Evolutionary conservation across 1,139 yeast genomes (phyloP), one percentile per base, ranked within the genome.

Genomic region (Lodderomyces oxycetoniae): DNA sequence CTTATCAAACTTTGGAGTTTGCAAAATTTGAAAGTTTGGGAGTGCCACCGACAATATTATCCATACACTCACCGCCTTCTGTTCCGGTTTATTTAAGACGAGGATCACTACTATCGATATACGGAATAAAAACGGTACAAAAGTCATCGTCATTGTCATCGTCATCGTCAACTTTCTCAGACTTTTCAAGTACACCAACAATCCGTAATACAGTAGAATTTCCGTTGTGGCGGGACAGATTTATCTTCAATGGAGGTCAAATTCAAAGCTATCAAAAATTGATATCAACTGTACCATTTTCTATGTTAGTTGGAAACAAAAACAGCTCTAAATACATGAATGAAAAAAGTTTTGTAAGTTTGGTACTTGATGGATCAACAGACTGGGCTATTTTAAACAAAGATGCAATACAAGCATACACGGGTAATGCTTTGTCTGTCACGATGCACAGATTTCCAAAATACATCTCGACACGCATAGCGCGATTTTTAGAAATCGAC

Each of bases 301-400:
- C 69, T 9, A 39, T 71, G 19, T 52, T 75, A 35, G 59, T 34
- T 22, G 42, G 63, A 25, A 41, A 55, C 16, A 34, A 40, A 19
- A 42, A 45, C 17, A 45, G 50, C 8, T 15, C 14, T 13, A 25
- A 19, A 12, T 7, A 6, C 3, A 12, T 20, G 5, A 4, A 12
- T 10, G 28, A 17, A 7, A 65, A 55, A 33, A 57, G 75, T 11
- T 68, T 73, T 45, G 65, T 64, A 9, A 60, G 59, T 28, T 42
- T 79, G 24, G 45, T 59, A 4, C 50, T 79, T 37, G 82, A 79
- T 42, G 86, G 86, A 1, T 56, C 71, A 1, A 55, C 55, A 17
- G 86, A 79, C 45, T 79, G 84, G 83, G 81, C 81, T 1, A 40
- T 79, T 3, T 57, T 79, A 31, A 60, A 70, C 29, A 56, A 61